Percentiles rank a stretch among this genome's conserved stretches.
phyloP scores from a whole-genome alignment of 140 eudicot genomes.

The Flaveria floridana region DNA sequence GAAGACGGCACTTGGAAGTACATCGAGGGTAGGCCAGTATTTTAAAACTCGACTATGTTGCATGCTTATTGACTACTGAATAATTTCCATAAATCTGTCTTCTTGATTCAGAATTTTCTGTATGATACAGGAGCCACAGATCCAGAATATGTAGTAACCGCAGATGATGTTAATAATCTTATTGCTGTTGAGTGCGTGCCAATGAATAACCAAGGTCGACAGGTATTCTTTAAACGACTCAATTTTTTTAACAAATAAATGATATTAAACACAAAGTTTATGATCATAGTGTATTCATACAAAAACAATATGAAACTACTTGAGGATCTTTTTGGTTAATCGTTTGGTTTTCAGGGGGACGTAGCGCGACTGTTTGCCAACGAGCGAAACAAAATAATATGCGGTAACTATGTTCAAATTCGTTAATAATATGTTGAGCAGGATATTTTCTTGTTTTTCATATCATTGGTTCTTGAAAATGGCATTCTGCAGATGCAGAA shows the following conservation, averaged over 20 bases:
- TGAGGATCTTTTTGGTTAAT: background rate
- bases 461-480: background rate
- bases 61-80: background rate
- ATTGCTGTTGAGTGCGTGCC: slow-evolving; percentile 92
- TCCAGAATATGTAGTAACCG: slow-evolving; percentile 83
- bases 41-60: background rate
- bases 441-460: background rate
- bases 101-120: slow-evolving; percentile 1
- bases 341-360: slow-evolving; percentile 55
- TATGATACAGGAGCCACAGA: slow-evolving; percentile 61
- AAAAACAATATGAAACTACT: background rate
- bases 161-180: slow-evolving; percentile 77
- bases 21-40: slow-evolving; percentile 69
- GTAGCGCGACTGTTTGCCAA: slow-evolving; percentile 80
- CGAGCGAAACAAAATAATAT: slow-evolving; percentile 75
- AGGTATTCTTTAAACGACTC: slow-evolving; percentile 37
- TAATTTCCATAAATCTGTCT: background rate
- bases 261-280: background rate
- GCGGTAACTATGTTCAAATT: slow-evolving; percentile 47
- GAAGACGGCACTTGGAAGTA: slow-evolving; percentile 85
- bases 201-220: slow-evolving; percentile 78
- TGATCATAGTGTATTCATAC: background rate
- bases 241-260: background rate
- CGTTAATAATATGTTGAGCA: slow-evolving; percentile 9
- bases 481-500: slow-evolving; percentile 53